Percentiles rank a stretch among this genome's conserved stretches.
phyloP scores from a whole-genome alignment of 257 asterid species.

The Salvia hispanica region DNA sequence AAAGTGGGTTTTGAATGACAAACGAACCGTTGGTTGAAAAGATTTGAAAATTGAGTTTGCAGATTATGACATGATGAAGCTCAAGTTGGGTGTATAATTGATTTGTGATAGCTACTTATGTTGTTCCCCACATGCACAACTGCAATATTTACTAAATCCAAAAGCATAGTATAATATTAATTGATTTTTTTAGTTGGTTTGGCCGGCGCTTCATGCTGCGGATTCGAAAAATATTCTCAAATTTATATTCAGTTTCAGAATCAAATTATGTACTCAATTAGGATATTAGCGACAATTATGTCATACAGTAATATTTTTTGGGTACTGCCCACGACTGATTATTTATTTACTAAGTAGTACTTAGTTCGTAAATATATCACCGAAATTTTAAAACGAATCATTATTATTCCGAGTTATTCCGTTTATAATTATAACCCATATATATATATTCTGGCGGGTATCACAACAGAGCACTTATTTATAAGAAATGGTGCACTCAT shows the following conservation, averaged over 20 bases:
- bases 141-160: constrained; percentile 6
- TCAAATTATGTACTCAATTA: background rate
- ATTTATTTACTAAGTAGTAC: background rate
- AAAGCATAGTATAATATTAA: constrained; percentile 3
- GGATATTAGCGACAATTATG: constrained; percentile 16
- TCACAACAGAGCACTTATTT: no score
- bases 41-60: background rate
- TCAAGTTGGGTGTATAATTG: background rate
- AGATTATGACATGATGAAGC: background rate
- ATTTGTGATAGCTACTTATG: constrained; percentile 22
- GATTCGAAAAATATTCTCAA: constrained; percentile 17
- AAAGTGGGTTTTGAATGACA: background rate
- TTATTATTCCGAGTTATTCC: no score
- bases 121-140: constrained; percentile 40
- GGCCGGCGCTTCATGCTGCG: constrained; percentile 40
- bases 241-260: background rate
- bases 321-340: background rate
- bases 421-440: no score
- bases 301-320: background rate
- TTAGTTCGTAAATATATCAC: no score
- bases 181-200: constrained; percentile 19
- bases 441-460: no score
- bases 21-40: background rate
- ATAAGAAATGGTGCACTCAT: no score
- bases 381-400: no score